A percentile compares a stretch with the other conserved stretches of the same genome.
Evolutionary conservation across 306 rosid genomes (phyloP).

Genomic region (Begonia masoniana): DNA sequence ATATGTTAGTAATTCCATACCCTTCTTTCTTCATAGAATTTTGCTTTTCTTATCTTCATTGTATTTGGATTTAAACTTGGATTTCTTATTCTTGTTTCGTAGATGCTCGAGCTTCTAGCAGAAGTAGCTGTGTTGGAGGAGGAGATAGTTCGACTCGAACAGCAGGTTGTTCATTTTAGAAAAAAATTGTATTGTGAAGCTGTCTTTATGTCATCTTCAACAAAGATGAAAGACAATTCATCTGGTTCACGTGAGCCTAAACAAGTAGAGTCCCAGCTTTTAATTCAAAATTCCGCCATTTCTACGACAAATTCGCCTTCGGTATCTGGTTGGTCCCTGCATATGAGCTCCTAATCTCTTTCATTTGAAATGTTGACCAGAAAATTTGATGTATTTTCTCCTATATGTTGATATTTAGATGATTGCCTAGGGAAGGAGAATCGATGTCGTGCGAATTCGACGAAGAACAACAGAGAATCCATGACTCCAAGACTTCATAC

Average conservation of each 20-base stretch:
- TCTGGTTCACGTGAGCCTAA: constrained; percentile 15
- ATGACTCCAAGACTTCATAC: constrained; percentile 15
- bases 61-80: constrained; percentile 4
- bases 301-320: constrained; percentile 4
- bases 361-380: too few relatives aligned
- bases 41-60: not conserved
- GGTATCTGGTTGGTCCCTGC: too few relatives aligned
- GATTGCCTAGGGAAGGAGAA: constrained; percentile 53
- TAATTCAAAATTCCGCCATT: constrained; percentile 21
- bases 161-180: constrained; percentile 63
- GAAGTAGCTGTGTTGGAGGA: constrained; percentile 97
- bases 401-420: constrained; percentile 21
- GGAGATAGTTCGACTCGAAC: constrained; percentile 87
- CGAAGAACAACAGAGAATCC: constrained; percentile 27
- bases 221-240: constrained; percentile 35
- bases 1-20: constrained; percentile 30
- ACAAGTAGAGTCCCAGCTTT: constrained; percentile 19
- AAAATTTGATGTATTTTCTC: too few relatives aligned
- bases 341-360: too few relatives aligned
- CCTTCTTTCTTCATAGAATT: not conserved
- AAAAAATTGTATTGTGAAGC: constrained; percentile 76
- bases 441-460: constrained; percentile 24
- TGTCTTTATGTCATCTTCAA: constrained; percentile 54
- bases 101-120: constrained; percentile 83
- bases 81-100: not conserved